Percentiles rank a stretch among this genome's conserved stretches.
phyloP scores from a whole-genome alignment of 2,329 filamentous ascomycete species.

The Fusarium secorum region DNA sequence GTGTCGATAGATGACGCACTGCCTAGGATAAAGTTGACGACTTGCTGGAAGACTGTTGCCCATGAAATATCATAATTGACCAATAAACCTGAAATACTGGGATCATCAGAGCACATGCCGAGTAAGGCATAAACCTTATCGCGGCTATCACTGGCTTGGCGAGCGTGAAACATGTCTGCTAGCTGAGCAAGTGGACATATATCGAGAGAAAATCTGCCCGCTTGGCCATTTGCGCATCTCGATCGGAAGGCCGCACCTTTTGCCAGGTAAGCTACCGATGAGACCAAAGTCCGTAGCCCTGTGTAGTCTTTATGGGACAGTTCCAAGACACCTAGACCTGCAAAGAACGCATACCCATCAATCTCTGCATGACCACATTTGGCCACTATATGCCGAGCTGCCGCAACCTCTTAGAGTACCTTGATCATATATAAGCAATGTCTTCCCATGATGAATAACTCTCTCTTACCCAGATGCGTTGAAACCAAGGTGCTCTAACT shows the following conservation, averaged over 20 bases:
- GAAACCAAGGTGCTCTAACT: neutral
- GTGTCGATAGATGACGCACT: rapidly evolving
- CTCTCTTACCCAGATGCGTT: neutral
- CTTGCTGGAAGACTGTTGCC: neutral
- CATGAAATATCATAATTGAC: neutral
- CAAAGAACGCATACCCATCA: neutral
- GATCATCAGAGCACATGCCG: neutral
- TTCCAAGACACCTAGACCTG: neutral
- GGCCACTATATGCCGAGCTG: neutral
- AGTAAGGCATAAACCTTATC: neutral
- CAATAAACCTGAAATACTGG: rapidly evolving
- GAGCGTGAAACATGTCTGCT: neutral
- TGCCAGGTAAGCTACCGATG: neutral
- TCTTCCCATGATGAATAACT: too few species aligned
- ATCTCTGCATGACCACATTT: neutral
- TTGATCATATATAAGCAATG: neutral
- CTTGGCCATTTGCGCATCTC: neutral
- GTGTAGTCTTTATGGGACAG: rapidly evolving
- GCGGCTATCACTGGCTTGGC: neutral
- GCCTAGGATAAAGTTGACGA: neutral
- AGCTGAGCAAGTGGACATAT: neutral
- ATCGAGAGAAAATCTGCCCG: neutral
- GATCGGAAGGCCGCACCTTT: neutral
- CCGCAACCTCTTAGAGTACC: neutral
- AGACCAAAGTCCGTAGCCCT: neutral